These are phyloP conservation scores for Kwoniella sp. DNA, from an alignment of 768 basidiomycete species.

Conservation along the genomic window DNA sequence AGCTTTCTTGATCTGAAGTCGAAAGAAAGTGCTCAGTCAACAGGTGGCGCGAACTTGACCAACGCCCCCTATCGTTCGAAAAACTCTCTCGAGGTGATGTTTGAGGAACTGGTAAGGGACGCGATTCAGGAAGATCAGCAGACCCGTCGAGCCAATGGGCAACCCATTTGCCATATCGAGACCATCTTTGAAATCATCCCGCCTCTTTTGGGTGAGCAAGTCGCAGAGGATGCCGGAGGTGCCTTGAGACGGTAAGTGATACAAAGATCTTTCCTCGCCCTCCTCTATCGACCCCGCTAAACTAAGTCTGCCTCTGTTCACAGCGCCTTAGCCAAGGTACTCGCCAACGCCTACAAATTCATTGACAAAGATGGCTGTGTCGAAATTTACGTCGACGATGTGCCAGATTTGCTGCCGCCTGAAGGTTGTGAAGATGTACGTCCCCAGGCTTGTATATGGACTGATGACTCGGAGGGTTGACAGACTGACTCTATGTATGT, in stretches of 20 bases:
- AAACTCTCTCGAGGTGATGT: constrained; percentile 40
- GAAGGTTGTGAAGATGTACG: constrained; percentile 47
- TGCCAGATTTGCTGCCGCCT: constrained; percentile 34
- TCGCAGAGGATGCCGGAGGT: constrained; percentile 48
- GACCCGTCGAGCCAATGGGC: constrained; percentile 30
- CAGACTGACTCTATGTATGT: not conserved
- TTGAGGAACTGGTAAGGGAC: constrained; percentile 46
- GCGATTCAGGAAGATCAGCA: constrained; percentile 37
- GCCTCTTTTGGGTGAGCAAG: constrained; percentile 43
- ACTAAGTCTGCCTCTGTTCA: not conserved
- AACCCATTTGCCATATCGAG: constrained; percentile 35
- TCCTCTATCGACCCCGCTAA: not conserved
- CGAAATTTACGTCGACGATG: constrained; percentile 44
- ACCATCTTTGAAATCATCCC: constrained; percentile 52
- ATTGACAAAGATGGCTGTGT: constrained; percentile 51
- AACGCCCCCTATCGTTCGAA: constrained; percentile 18
- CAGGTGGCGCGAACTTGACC: constrained; percentile 9
- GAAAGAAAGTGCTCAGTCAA: constrained; percentile 25
- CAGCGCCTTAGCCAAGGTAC: constrained; percentile 44
- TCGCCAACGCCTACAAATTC: constrained; percentile 51
- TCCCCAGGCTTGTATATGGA: not conserved
- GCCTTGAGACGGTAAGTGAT: constrained; percentile 41
- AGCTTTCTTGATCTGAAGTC: constrained; percentile 47
- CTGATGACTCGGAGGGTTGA: not conserved
- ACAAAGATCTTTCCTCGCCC: too few relatives aligned